A percentile compares a stretch with the other conserved stretches of the same genome.
phyloP scores from a whole-genome alignment of 2,329 filamentous ascomycete species.

The Cercospora beticola region DNA sequence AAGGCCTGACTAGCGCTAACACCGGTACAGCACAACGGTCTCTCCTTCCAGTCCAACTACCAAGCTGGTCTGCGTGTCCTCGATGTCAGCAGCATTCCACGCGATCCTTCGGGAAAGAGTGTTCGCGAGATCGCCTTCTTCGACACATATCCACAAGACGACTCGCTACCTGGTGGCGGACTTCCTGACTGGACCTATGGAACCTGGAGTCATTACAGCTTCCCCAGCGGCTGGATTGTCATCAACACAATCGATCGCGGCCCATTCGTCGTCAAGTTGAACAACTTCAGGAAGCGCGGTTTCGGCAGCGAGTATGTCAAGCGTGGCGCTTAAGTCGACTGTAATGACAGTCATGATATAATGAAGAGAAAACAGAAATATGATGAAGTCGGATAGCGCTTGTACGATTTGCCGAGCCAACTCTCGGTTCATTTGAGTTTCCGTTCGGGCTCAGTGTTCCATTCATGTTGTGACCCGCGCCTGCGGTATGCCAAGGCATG shows the following conservation, averaged over 20 bases:
- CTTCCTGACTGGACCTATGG: slow-evolving; percentile 37
- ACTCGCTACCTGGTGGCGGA: slow-evolving; percentile 41
- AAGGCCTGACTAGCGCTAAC: too few relatives aligned
- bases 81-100: slow-evolving; percentile 40
- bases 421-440: background rate
- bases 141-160: slow-evolving; percentile 54
- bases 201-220: slow-evolving; percentile 55
- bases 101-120: slow-evolving; percentile 48
- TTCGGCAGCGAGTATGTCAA: slow-evolving; percentile 20
- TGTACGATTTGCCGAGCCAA: background rate
- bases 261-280: slow-evolving; percentile 49
- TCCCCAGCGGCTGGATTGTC: slow-evolving; percentile 52
- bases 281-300: slow-evolving; percentile 13
- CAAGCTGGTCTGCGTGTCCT: slow-evolving; percentile 41
- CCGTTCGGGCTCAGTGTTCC: background rate
- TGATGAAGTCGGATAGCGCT: background rate
- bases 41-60: slow-evolving; percentile 43
- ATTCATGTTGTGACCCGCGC: background rate
- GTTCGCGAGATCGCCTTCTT: slow-evolving; percentile 53
- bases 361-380: background rate
- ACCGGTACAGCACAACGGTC: slow-evolving; percentile 31
- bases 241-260: slow-evolving; percentile 56
- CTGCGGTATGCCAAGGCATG: background rate
- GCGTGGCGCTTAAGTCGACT: background rate
- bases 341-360: background rate